Base-by-base conservation (phyloP, 768 basidiomycete genomes). In the Boletus rubropictus region DNA sequence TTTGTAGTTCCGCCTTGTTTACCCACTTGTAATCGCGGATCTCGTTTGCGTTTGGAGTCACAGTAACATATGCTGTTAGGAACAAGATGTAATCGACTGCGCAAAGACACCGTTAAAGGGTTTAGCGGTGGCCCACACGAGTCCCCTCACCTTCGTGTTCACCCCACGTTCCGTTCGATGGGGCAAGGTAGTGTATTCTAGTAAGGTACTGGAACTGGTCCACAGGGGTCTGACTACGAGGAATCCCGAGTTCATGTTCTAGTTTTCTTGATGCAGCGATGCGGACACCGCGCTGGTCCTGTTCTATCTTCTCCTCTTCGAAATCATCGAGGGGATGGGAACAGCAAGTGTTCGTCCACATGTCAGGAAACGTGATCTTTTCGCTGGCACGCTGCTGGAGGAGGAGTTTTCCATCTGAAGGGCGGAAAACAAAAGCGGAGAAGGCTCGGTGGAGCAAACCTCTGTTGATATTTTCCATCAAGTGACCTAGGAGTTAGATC, bases 281-380 rank as follows among this genome's bases (percentile, higher is more conserved):
- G 41, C 83, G 77, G 25, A 96, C 94, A 44, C 94, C 94, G 59
- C 79, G 72, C 64, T 96, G 88, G 29, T 81, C 78, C 55, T 71
- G 57, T 68, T 89, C 87, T 7, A 81, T 65, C 70, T 84, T 90
- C 69, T 92, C 86, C 54, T 80, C 78, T 51, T 84, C 86, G 55
- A 92, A 89, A 69, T 98, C 96, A 57, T 89, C 84, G 41, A 99
- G 75, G 15, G 95, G 95, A 63, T 99, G 95, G 20, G 90, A 93
- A 71, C 95, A 99, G 66, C 96, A 99, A 7, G 96, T 98, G 69
- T 99, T 99, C 27, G 96, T 99, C 96, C 96, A 99, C 93, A 97
- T 93, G 58, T 89, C 79, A 5, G 96, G 96, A 72, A 99, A 99
- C 7, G 96, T 99, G 63, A 99, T 99, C 75, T 99, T 99, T 72